phyloP scores from a whole-genome alignment of 2,329 filamentous ascomycete genomes.

The Thielaviopsis punctulata region DNA sequence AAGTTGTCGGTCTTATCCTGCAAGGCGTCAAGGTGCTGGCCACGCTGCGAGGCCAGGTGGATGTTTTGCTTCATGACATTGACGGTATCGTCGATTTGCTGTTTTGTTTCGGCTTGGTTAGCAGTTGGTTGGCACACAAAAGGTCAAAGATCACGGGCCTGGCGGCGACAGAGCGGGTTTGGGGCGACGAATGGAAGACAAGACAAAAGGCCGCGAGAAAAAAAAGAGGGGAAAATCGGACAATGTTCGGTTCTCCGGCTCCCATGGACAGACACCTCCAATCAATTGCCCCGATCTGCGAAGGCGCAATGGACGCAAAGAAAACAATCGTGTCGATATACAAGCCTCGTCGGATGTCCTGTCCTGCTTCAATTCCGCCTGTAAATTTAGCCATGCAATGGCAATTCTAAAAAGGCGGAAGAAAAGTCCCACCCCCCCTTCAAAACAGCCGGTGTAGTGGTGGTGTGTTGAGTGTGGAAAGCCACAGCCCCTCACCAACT shows the following conservation, averaged over 20 bases:
- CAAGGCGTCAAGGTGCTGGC: constrained; percentile 69
- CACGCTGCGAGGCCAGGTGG: constrained; percentile 88
- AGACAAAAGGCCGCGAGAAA: background rate
- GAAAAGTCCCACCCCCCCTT: background rate
- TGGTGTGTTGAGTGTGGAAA: no score
- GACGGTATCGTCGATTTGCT: constrained; percentile 98
- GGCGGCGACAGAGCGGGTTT: background rate
- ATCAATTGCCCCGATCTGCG: background rate
- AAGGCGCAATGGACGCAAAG: background rate
- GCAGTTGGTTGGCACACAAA: background rate
- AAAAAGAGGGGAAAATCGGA: background rate
- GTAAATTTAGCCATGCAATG: background rate
- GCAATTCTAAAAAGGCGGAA: background rate
- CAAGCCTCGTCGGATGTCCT: no score
- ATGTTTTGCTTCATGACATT: constrained; percentile 95
- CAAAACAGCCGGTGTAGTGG: background rate
- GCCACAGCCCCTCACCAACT: background rate
- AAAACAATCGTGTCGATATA: background rate
- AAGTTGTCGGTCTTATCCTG: constrained; percentile 94
- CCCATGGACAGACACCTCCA: background rate
- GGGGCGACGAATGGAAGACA: background rate
- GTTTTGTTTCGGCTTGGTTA: background rate
- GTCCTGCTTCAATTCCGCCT: no score
- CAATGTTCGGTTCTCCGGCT: background rate
- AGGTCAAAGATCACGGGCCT: no score